A percentile compares a stretch with the other conserved stretches of the same genome.
phyloP scores from a whole-genome alignment of 176 grass and related monocot genomes.

The Canna indica region DNA sequence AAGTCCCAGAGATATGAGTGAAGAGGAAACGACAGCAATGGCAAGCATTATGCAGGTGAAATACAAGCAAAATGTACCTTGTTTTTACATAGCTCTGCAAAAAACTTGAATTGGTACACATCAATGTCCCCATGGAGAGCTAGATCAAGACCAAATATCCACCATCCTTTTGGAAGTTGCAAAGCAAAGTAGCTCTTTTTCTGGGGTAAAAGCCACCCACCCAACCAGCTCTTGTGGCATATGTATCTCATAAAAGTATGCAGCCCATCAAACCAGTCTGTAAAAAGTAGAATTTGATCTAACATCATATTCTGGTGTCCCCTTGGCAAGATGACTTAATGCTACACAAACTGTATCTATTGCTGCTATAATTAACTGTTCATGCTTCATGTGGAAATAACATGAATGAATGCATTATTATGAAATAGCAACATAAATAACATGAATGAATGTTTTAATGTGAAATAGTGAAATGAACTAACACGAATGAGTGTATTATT shows the following conservation, averaged over 20 bases:
- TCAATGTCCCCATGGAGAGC: conserved; percentile 97
- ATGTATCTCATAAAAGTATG: conserved; percentile 96
- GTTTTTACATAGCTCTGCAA: conserved; percentile 69
- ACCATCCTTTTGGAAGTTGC: conserved; percentile 94
- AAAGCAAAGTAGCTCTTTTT: conserved; percentile 98
- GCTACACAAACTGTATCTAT: not conserved
- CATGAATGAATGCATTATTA: not conserved
- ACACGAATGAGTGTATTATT: not conserved
- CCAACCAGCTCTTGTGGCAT: conserved; percentile 95
- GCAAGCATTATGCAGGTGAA: not conserved
- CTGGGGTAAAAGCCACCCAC: conserved; percentile 96
- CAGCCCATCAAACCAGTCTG: conserved; percentile 99
- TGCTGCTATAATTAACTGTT: not conserved
- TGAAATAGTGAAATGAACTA: too few relatives aligned
- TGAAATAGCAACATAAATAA: not conserved
- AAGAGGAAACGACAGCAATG: not conserved
- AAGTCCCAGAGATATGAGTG: not conserved
- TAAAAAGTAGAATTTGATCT: not conserved
- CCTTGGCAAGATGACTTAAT: not conserved
- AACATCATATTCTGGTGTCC: not conserved
- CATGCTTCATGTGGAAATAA: conserved; percentile 6
- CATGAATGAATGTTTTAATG: too few relatives aligned
- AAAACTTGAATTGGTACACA: conserved; percentile 97
- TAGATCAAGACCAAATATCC: conserved; percentile 94
- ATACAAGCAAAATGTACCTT: conserved; percentile 47